Evolutionary conservation across 2,329 filamentous ascomycete genomes (phyloP).

Genomic region (Knoxdaviesia capensis): DNA sequence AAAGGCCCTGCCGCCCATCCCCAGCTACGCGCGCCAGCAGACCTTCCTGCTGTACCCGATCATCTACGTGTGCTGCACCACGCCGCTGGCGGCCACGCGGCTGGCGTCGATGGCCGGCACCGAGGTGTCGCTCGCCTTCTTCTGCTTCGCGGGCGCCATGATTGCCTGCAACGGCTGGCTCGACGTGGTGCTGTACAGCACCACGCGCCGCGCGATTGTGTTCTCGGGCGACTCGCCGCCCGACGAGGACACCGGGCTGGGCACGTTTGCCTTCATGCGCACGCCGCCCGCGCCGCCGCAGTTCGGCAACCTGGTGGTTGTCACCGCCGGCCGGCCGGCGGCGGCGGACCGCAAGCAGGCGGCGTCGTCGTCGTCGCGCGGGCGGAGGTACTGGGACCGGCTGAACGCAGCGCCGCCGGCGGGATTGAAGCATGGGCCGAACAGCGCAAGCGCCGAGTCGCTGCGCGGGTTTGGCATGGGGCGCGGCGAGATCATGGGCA

Average conservation of each 20-base stretch:
- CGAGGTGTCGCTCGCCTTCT: slow-evolving; percentile 29
- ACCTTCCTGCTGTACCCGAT: slow-evolving; percentile 47
- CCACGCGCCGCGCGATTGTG: slow-evolving; percentile 30
- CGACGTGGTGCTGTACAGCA: slow-evolving; percentile 31
- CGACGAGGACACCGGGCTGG: slow-evolving; percentile 24
- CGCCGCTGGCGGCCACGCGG: slow-evolving; percentile 42
- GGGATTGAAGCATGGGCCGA: not conserved
- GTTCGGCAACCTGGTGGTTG: slow-evolving; percentile 20
- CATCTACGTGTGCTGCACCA: slow-evolving; percentile 49
- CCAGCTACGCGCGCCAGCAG: slow-evolving; percentile 18
- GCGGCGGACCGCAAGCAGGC: not conserved
- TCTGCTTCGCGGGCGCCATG: slow-evolving; percentile 37
- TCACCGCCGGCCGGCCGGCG: slow-evolving; percentile 9
- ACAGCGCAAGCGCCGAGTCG: slow-evolving; percentile 13
- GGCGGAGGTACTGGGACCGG: no score
- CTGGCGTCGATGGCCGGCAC: slow-evolving; percentile 40
- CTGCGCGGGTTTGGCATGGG: slow-evolving; percentile 12
- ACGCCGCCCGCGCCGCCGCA: slow-evolving; percentile 15
- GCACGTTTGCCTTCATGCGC: slow-evolving; percentile 30
- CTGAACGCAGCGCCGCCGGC: not conserved
- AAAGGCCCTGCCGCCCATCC: slow-evolving; percentile 10
- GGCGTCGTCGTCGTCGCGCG: not conserved
- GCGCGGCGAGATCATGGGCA: slow-evolving; percentile 8
- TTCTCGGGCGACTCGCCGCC: slow-evolving; percentile 21
- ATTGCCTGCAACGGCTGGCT: slow-evolving; percentile 35